phyloP scores from a whole-genome alignment of 225 moss, liverwort and hornwort genomes.

The Marchantia polymorpha region DNA sequence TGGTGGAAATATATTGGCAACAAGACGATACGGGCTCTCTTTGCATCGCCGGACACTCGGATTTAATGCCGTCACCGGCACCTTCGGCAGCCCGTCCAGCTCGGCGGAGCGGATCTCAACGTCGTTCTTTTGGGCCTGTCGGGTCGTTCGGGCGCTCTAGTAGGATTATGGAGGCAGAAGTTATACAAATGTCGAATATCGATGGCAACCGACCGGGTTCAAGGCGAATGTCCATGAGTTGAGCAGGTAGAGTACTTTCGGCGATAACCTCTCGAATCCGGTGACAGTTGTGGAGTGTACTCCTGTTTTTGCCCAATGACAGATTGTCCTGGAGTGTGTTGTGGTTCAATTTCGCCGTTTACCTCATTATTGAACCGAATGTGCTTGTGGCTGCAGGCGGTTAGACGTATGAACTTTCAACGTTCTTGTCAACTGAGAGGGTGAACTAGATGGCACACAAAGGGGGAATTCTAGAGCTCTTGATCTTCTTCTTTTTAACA shows the following conservation, averaged over 20 bases:
- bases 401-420: neutral
- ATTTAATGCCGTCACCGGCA: conserved; percentile 43
- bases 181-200: neutral
- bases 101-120: neutral
- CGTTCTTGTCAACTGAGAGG: neutral
- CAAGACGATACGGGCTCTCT: conserved; percentile 87
- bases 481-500: neutral
- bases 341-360: neutral
- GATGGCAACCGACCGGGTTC: conserved; percentile 12
- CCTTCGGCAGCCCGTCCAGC: neutral
- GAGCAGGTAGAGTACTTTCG: neutral
- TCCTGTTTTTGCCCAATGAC: neutral
- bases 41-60: conserved; percentile 72
- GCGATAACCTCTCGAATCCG: neutral
- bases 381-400: neutral
- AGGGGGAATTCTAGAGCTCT: neutral
- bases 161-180: conserved; percentile 21
- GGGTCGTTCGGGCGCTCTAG: conserved; percentile 9
- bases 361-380: neutral
- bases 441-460: neutral
- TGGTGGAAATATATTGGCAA: conserved; percentile 95
- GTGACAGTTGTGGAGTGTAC: neutral
- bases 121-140: neutral
- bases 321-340: neutral
- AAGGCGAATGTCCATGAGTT: conserved; percentile 3